phyloP scores from a whole-genome alignment of 2,329 filamentous ascomycete species.

The Cyphellophora attinorum region DNA sequence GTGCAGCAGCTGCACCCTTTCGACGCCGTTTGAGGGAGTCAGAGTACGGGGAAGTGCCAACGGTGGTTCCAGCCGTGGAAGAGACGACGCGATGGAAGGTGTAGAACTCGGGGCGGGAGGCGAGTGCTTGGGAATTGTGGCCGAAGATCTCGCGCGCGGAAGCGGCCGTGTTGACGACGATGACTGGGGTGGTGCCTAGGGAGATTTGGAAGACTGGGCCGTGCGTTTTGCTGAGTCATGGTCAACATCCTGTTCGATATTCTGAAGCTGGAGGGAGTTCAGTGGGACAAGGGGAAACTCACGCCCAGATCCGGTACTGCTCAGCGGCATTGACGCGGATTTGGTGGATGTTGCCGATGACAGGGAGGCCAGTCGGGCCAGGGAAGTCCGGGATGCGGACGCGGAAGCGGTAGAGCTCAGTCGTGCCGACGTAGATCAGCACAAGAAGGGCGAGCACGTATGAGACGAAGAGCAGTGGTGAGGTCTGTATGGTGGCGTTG shows the following conservation, averaged over 20 bases:
- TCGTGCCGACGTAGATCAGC: slow-evolving; percentile 37
- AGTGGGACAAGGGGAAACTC: no score
- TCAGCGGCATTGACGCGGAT: slow-evolving; percentile 48
- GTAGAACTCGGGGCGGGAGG: slow-evolving; percentile 48
- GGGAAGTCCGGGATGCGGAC: slow-evolving; percentile 37
- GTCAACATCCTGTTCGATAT: no score
- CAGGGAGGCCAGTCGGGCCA: slow-evolving; percentile 41
- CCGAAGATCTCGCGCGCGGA: slow-evolving; percentile 43
- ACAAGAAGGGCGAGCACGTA: slow-evolving; percentile 1
- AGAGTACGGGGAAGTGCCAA: slow-evolving; percentile 58
- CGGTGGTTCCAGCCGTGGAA: slow-evolving; percentile 53
- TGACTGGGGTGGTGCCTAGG: slow-evolving; percentile 47
- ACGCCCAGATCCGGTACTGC: slow-evolving; percentile 47
- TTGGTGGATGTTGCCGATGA: slow-evolving; percentile 48
- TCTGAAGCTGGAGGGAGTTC: no score
- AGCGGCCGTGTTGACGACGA: slow-evolving; percentile 47
- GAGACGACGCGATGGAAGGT: slow-evolving; percentile 47
- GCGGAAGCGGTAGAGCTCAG: slow-evolving; percentile 38
- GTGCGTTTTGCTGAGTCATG: no score
- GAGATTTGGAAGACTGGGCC: slow-evolving; percentile 48
- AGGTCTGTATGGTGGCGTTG: slow-evolving; percentile 1
- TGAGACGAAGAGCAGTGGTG: slow-evolving; percentile 2
- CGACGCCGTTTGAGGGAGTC: slow-evolving; percentile 55
- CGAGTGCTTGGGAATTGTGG: slow-evolving; percentile 44
- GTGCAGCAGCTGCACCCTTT: slow-evolving; percentile 55